Evolutionary conservation across 2,329 filamentous ascomycete genomes (phyloP), one percentile per base, ranked within the genome.

Genomic region (Fusarium mangiferae): DNA sequence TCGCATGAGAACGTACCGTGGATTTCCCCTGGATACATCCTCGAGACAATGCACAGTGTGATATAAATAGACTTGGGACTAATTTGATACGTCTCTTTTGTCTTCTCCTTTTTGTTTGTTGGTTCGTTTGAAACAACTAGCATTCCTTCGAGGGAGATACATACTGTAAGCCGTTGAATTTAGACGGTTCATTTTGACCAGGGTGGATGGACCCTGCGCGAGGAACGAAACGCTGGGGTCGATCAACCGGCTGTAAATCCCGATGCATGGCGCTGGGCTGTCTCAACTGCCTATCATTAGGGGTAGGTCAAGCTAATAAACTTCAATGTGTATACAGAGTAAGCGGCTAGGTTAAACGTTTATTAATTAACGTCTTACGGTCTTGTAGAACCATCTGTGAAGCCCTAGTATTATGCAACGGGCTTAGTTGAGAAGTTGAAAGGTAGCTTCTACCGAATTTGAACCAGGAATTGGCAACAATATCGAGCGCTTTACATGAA

Each of bases 191-290:
- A 70, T 36, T 64, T 33, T 35, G 41, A 46, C 72, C 61, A 62
- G 72, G 72, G 72, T 72, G 60, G 56, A 62, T 72, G 64, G 59
- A 60, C 72, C 72, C 72, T 74, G 60, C 52, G 51, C 49, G n/a
- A 59, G 35, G 57, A 55, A 62, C 62, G 42, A 59, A 72, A 68
- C 58, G 45, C 46, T 58, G 39, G 42, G 46, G 62, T 39, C 54
- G 63, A 72, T 64, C 68, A 66, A 70, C 63, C 68, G 54, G 70
- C 52, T 71, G 70, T 45, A 56, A 59, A 71, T 67, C 66, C 66
- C 71, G 62, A 58, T 41, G 56, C 71, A 72, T 66, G 59, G 67
- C 68, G 51, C 51, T 59, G 48, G 58, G 35, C 51, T 66, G 45
- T 54, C 58, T 72, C 44, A 45, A 60, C 52, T 58, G 48, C 42